Conservation (phyloP, 2,329 filamentous ascomycete genomes). For the Sporothrix humicola region DNA sequence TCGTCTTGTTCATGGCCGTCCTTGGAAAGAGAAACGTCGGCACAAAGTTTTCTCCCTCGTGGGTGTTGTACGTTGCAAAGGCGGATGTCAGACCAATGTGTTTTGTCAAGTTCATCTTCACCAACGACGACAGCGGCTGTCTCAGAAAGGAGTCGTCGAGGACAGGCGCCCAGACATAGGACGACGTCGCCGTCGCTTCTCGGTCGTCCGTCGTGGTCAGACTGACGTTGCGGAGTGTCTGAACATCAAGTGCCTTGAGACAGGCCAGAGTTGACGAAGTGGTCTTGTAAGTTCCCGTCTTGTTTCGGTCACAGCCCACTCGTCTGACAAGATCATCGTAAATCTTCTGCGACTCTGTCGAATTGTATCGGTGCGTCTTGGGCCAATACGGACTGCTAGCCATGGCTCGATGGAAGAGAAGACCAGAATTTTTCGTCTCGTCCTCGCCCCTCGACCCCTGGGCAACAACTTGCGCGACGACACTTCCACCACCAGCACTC, state of each 20-base stretch:
- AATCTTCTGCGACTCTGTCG: constrained; percentile 56
- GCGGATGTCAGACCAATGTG: constrained; percentile 46
- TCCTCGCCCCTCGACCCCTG: not conserved
- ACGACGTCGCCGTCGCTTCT: constrained; percentile 58
- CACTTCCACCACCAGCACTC: constrained; percentile 59
- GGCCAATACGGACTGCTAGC: constrained; percentile 63
- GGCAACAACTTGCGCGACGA: constrained; percentile 57
- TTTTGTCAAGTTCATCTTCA: not conserved
- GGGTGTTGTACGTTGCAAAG: constrained; percentile 65
- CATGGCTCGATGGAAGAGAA: constrained; percentile 42
- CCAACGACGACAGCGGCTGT: constrained; percentile 50
- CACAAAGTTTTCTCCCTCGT: constrained; percentile 68
- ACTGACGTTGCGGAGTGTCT: constrained; percentile 58
- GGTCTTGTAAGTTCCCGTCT: not conserved
- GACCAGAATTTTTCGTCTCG: too few relatives aligned
- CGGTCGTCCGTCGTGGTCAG: constrained; percentile 55
- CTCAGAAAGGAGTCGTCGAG: constrained; percentile 61
- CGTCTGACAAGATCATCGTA: constrained; percentile 55
- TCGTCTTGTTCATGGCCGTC: constrained; percentile 40
- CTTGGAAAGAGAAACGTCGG: constrained; percentile 52
- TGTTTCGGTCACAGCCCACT: constrained; percentile 53
- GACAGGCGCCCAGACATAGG: constrained; percentile 66
- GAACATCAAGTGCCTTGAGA: constrained; percentile 60
- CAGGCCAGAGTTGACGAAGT: constrained; percentile 53
- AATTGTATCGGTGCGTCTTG: constrained; percentile 61